A percentile compares a stretch with the other conserved stretches of the same genome.
phyloP scores from a whole-genome alignment of 768 basidiomycete genomes.

The Lentinula sp. region DNA sequence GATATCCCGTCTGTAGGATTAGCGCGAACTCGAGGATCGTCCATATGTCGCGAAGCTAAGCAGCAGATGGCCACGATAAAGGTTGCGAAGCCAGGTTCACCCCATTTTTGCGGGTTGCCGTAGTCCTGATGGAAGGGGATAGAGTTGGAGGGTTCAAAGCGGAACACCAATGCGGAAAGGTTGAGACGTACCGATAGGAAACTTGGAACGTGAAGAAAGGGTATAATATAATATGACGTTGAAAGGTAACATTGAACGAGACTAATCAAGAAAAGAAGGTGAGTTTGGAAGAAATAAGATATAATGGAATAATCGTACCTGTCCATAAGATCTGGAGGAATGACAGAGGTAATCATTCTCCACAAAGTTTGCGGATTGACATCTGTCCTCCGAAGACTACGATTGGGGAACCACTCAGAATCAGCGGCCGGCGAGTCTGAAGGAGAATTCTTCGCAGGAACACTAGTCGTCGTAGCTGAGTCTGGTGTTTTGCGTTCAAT shows the following conservation, averaged over 20 bases:
- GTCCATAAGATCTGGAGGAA: conserved; percentile 90
- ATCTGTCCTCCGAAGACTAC: conserved; percentile 66
- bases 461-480: conserved; percentile 14
- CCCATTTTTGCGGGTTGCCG: conserved; percentile 92
- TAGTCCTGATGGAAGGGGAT: conserved; percentile 58
- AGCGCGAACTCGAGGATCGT: conserved; percentile 83
- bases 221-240: conserved; percentile 89
- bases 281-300: conserved; percentile 6
- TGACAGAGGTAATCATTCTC: conserved; percentile 81
- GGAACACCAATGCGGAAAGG: background rate
- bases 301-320: conserved; percentile 44
- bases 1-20: conserved; percentile 80
- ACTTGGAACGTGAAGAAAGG: conserved; percentile 87
- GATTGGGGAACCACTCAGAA: conserved; percentile 78
- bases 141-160: background rate
- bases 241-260: conserved; percentile 82
- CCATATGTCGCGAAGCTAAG: conserved; percentile 86
- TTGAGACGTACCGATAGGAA: conserved; percentile 61
- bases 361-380: conserved; percentile 84
- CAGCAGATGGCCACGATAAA: conserved; percentile 94
- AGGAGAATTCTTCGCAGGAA: conserved; percentile 2
- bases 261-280: conserved; percentile 26
- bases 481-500: conserved; percentile 58
- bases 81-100: conserved; percentile 89
- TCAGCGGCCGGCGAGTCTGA: conserved; percentile 28